Base-by-base conservation (phyloP, 2,329 filamentous ascomycete genomes). In the Sporothrix pallida region DNA sequence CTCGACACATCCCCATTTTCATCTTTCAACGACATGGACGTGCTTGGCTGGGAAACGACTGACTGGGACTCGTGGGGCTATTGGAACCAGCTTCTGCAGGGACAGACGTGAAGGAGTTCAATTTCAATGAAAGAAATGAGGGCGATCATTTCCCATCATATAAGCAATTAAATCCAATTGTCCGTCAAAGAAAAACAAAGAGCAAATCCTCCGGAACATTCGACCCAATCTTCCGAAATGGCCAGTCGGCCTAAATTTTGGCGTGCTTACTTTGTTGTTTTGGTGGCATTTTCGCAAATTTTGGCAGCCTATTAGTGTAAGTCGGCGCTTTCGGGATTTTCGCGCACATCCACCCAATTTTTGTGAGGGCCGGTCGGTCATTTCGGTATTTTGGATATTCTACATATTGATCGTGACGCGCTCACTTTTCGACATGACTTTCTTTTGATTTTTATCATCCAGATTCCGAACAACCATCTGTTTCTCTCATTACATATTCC, bases 21-120 rank as follows among this genome's bases (percentile, higher is more conserved):
- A 1, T 56, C 72, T 5, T 73, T 48, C n/a, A 60, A 60, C 12
- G 74, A 74, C 48, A 20, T 71, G 52, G 74, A 73, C n/a, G 23
- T 72, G n/a, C 70, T 75, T n/a, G 72, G 72, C 4, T 75, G 74
- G 74, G 70, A 72, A 26, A 69, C 74, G 20, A 72, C 56, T 2
- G 72, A 75, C 46, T 76, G 74, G 74, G 74, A 74, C 23, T 76
- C 75, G 12, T 76, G 75, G 75, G 73, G 71, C 37, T 74, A 75
- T 42, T 76, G 75, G 75, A 74, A 76, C 37, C 62, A 50, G 26
- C 62, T 76, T 62, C 15, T 74, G 7, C 73, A 74, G n/a, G 48
- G 67, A 2, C 67, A 69, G 12, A 8, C 48, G 1, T 54, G 15
- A 54, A 8, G 23, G 12, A 37, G 2, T 37, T 37, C 5, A 3